These are phyloP conservation scores for Gymnopus androsaceus DNA, from an alignment of 1,284 basidiomycete species.

Conservation along the genomic window DNA sequence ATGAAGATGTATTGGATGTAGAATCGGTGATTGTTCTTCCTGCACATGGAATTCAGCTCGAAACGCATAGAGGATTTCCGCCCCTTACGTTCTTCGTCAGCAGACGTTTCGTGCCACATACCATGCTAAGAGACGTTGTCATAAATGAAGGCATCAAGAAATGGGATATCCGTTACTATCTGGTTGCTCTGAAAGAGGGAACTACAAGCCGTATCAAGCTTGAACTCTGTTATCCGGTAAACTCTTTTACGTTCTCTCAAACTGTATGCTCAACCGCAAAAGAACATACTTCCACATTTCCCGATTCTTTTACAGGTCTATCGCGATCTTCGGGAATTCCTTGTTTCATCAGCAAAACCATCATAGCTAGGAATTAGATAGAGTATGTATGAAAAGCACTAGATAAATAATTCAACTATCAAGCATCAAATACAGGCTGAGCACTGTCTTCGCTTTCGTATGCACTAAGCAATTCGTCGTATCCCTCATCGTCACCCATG, in stretches of 20 bases:
- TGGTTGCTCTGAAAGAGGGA: constrained; percentile 49
- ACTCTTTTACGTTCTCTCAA: constrained; percentile 12
- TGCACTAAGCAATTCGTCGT: constrained; percentile 73
- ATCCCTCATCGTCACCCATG: constrained; percentile 78
- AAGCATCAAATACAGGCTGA: not conserved
- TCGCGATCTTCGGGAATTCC: constrained; percentile 49
- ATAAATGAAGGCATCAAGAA: constrained; percentile 72
- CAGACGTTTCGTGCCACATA: constrained; percentile 61
- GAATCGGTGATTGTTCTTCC: constrained; percentile 72
- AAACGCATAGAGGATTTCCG: constrained; percentile 62
- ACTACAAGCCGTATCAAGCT: constrained; percentile 33
- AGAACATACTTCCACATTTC: constrained; percentile 69
- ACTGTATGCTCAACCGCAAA: constrained; percentile 6
- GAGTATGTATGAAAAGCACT: constrained; percentile 14
- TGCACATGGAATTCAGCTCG: constrained; percentile 68
- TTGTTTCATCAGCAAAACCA: constrained; percentile 17
- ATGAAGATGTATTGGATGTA: constrained; percentile 27
- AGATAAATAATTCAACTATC: constrained; percentile 6
- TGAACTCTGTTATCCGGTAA: constrained; percentile 57
- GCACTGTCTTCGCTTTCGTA: constrained; percentile 69
- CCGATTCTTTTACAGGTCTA: constrained; percentile 62
- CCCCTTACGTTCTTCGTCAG: constrained; percentile 44
- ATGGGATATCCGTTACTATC: constrained; percentile 73
- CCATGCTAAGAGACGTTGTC: constrained; percentile 57
- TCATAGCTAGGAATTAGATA: constrained; percentile 15